Conservation (phyloP, 1,284 basidiomycete genomes). For the Sporisorium scitamineum region DNA sequence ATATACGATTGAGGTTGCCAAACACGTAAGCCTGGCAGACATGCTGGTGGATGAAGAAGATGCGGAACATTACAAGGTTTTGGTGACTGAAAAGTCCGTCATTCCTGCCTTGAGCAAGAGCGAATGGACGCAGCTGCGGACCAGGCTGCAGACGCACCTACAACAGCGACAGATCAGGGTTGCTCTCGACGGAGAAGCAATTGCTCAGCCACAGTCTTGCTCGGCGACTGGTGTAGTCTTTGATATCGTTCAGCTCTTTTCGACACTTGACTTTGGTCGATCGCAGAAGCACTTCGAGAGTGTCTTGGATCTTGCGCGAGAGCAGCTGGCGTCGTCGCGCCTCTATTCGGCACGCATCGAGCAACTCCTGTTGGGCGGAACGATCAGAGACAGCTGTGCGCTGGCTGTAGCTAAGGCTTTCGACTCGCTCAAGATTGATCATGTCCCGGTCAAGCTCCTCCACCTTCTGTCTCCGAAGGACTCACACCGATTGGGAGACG, state of each 20-base stretch:
- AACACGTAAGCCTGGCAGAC: background rate
- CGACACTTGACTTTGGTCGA: slow-evolving; percentile 18
- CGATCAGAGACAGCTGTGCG: slow-evolving; percentile 12
- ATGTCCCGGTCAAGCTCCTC: slow-evolving; percentile 19
- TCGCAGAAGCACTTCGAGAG: slow-evolving; percentile 16
- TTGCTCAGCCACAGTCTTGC: background rate
- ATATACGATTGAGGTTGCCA: background rate
- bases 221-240: background rate
- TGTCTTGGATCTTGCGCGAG: slow-evolving; percentile 1
- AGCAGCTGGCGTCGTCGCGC: slow-evolving; percentile 12
- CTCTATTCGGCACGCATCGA: slow-evolving; percentile 17
- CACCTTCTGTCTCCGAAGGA: slow-evolving; percentile 31
- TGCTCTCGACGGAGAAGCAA: background rate
- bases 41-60: background rate
- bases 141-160: background rate
- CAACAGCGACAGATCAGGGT: slow-evolving; percentile 14
- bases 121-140: background rate
- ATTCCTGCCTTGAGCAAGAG: slow-evolving; percentile 4
- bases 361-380: slow-evolving; percentile 24
- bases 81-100: background rate
- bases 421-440: background rate
- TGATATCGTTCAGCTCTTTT: slow-evolving; percentile 12
- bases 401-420: slow-evolving; percentile 1
- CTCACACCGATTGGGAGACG: slow-evolving; percentile 26
- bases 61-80: background rate